Conservation (phyloP, 2,329 filamentous ascomycete genomes). For the Botrytis sinoallii region DNA sequence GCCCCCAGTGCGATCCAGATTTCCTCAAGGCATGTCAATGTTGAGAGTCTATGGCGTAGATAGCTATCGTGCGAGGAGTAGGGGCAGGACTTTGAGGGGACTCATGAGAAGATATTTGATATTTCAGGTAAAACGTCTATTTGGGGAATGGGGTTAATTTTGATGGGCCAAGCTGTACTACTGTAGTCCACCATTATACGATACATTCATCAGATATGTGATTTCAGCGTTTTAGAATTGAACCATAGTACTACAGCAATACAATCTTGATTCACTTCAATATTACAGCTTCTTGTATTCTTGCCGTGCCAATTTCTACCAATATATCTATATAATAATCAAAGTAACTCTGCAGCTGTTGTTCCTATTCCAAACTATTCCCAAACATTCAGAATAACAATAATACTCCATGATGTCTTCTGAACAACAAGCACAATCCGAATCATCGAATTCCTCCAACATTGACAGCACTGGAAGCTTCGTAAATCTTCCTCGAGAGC, state of each 20-base stretch:
- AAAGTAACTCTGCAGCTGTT: neutral
- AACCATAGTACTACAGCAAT: neutral
- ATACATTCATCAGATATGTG: neutral
- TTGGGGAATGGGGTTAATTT: neutral
- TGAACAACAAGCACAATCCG: neutral
- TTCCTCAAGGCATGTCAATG: neutral
- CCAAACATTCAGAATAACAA: neutral
- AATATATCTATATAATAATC: neutral
- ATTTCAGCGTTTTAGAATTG: too few species aligned
- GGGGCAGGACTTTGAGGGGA: too few species aligned
- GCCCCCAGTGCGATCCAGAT: neutral
- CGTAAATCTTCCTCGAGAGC: neutral
- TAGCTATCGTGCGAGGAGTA: neutral
- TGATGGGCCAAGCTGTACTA: neutral
- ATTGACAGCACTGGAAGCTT: neutral
- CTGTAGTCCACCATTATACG: accelerated
- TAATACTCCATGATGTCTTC: neutral
- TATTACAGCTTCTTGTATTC: neutral
- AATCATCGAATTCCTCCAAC: neutral
- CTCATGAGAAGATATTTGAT: too few species aligned
- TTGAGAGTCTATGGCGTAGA: neutral
- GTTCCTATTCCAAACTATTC: neutral
- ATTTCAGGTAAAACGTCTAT: neutral
- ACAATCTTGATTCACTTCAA: neutral
- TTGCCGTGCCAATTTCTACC: neutral